Evolutionary conservation across 1,139 yeast species (phyloP), one percentile per base, ranked within the genome.

Genomic region (Zygotorulaspora mrakii): DNA sequence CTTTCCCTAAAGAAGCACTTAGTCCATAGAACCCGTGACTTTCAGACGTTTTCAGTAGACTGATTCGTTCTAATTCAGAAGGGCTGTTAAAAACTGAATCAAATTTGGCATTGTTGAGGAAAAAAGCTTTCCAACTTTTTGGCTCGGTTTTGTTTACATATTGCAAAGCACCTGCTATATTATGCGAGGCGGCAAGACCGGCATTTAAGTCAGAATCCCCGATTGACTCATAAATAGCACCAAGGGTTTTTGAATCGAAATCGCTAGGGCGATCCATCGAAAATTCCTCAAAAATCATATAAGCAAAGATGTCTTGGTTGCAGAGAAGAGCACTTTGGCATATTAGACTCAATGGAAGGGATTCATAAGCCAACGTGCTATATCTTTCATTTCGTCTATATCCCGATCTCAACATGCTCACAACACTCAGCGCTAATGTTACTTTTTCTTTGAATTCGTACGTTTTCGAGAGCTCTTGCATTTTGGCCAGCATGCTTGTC

Each of bases 161-260:
- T 5, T 64, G 56, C 9, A 79, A 53, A 0, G 84, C 81, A 40
- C 71, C 71, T 0, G 68, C 68, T 7, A 85, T 55, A 0, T 79
- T 66, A 0, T 82, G 72, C 17, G 71, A 68, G 11, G 74, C 70
- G 0, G 87, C 87, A 6, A 83, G 61, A 0, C 94, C 94, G 49
- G 70, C 69, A 2, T 73, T 53, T 29, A 83, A 61, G 54, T 86
- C 95, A 1, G 70, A 67, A 48, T 83, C 87, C 38, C 74, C 77
- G 3, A 65, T 44, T 1, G 52, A 46, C 12, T 67, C 67, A 52
- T 79, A 83, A 1, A 81, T 66, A 1, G 43, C 36, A 5, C 65
- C 47, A 17, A 77, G 50, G 2, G 57, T 40, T 0, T 43, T 35
- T 8, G 59, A 31, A 17, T 61, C 54, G 1, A 46, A 33, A 1